Base-by-base conservation (phyloP, 2,329 filamentous ascomycete genomes). In the Ophiostoma sp. region DNA sequence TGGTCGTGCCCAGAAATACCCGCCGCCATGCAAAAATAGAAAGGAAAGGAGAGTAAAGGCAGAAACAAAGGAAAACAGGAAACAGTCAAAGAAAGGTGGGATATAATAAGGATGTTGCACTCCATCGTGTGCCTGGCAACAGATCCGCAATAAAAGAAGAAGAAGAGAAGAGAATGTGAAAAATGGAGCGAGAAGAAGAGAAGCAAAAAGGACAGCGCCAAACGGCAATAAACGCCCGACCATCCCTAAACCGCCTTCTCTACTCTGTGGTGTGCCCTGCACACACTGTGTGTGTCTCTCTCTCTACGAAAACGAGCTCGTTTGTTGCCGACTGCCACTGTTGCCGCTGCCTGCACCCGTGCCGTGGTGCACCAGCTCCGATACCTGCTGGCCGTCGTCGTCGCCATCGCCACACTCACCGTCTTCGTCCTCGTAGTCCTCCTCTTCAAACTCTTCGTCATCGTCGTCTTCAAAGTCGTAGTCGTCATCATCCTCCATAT, bases 151-250 rank as follows among this genome's bases (percentile, higher is more conserved):
- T 6, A 22, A 12, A 25, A 7, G 25, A 33, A 31, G 42, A 25
- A 68, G 39, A 33, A 28, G 25, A 31, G 48, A 19, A 52, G 17
- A n/a, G 19, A 42, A 15, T 4, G 9, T 19, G 4, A 42, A 45
- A 50, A 55, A 61, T 7, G 19, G 36, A 19, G 5, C 28, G 64
- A 69, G 64, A 25, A 69, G 52, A 68, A 61, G 48, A 70, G 73
- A 68, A 59, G 57, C 81, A 89, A 25, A 25, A 50, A n/a, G 4
- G 69, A 17, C 19, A 39, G 19, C 12, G 15, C 33, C 19, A 68
- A 72, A 19, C 31, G 33, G 22, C 39, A 17, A 45, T 1, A 5
- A 22, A 57, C 50, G n/a, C 25, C 48, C 48, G 17, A 17, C 19
- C n/a, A 22, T 33, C 31, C 31, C 25, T 33, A 6, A 22, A 39